Conservation (phyloP, 2,329 filamentous ascomycete genomes). For the Raffaelea albimanens region DNA sequence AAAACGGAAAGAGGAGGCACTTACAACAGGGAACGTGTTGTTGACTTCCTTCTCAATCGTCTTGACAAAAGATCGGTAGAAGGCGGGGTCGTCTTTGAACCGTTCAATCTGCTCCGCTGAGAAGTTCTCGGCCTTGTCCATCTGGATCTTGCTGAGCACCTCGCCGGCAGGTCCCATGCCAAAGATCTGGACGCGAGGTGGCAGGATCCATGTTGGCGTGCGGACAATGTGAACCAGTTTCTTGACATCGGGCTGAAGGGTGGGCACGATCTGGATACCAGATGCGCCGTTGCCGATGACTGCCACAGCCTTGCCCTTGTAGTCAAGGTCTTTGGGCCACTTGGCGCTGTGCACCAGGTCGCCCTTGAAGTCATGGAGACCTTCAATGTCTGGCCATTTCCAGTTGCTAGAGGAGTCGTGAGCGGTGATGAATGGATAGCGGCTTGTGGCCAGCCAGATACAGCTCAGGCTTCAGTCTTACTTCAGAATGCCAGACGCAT, state of each 20-base stretch:
- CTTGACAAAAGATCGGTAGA: conserved; percentile 37
- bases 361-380: conserved; percentile 36
- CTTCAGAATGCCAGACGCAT: conserved; percentile 45
- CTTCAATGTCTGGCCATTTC: conserved; percentile 41
- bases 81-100: conserved; percentile 34
- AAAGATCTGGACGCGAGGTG: conserved; percentile 25
- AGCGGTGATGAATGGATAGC: neutral
- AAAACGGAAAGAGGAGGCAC: conserved; percentile 10
- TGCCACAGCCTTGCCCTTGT: conserved; percentile 39
- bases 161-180: conserved; percentile 26
- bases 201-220: conserved; percentile 31
- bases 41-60: conserved; percentile 35
- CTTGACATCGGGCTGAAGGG: conserved; percentile 31
- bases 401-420: conserved; percentile 39
- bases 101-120: conserved; percentile 32
- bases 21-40: conserved; percentile 31
- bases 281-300: conserved; percentile 49
- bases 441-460: conserved; percentile 11
- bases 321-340: conserved; percentile 41
- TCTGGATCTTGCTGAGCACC: conserved; percentile 27
- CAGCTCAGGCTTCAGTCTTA: conserved; percentile 19
- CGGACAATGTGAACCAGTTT: conserved; percentile 30
- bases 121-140: conserved; percentile 34
- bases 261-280: conserved; percentile 42
- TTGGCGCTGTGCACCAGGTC: conserved; percentile 41